A percentile compares a stretch with the other conserved stretches of the same genome.
Conservation (phyloP, 257 asterid genomes). For the Solanum ossicruentum region DNA sequence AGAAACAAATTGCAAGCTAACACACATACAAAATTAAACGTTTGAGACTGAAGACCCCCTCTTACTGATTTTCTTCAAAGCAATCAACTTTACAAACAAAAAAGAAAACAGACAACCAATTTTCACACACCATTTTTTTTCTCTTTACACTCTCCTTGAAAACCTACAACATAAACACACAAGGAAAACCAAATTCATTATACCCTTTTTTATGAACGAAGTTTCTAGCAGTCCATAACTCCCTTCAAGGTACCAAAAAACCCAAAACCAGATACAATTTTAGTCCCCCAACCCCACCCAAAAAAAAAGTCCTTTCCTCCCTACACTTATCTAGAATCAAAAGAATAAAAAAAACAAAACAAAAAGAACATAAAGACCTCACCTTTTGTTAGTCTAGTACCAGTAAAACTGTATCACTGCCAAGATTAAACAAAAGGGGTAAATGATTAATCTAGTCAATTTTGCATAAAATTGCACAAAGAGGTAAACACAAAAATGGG, state of each 20-base stretch:
- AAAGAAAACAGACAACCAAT: neutral
- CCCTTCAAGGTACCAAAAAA: neutral
- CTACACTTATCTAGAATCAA: neutral
- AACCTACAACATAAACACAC: neutral
- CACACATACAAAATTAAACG: neutral
- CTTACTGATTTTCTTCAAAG: neutral
- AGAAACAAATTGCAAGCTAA: neutral
- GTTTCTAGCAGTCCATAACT: neutral
- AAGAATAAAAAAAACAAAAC: neutral
- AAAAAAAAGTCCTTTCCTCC: neutral
- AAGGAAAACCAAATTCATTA: neutral
- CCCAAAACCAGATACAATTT: neutral
- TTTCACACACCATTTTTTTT: neutral
- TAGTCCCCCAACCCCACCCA: neutral
- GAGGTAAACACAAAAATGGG: neutral
- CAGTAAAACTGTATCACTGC: neutral
- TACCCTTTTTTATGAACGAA: neutral
- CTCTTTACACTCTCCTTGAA: neutral
- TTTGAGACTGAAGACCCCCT: neutral
- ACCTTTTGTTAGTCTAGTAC: neutral
- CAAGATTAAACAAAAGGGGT: neutral
- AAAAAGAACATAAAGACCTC: neutral
- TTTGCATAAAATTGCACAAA: neutral
- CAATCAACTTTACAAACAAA: neutral
- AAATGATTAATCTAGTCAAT: neutral